Base-by-base conservation (phyloP, 129 eudicot genomes). In the Saussurea involucrata region DNA sequence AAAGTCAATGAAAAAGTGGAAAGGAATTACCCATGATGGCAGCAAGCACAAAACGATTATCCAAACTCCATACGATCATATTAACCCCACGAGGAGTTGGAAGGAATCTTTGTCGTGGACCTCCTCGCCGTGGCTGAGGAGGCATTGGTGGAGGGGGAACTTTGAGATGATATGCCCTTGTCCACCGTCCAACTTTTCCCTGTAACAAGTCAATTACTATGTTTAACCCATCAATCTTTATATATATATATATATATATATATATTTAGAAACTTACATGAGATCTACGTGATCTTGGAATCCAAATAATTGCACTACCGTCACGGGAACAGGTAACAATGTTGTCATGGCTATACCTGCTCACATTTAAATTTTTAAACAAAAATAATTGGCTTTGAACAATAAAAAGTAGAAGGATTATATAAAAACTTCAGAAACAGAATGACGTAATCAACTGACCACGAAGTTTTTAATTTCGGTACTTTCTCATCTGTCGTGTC, bases 131-230 rank as follows among this genome's bases (percentile, higher is more conserved):
- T 68, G 97, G 99, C 84, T 87, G 99, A 57, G 96, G 99, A 11
- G 97, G 96, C 91, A 88, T 90, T 34, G 99, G 99, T 22, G 99
- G 99, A 75, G 97, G 99, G 58, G 99, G 99, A 71, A 95, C 99
- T 92, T 95, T 95, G 27, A 95, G 96, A 82, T 92, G 99, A 79
- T 95, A 95, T 63, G 97, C 97, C 28, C 85, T 80, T 57, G 83
- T 76, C 99, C 97, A 95, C 68, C 97, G 88, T 78, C 97, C 97
- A 53, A 75, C 80, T 90, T 92, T 95, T 72, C 92, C 96, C 99
- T 90, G 78, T 21, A 81, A 73, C 27, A 20, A 84, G 28, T 25
- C 28, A 11, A 77, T 24, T 31, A 63, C 10, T 36, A 64, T 25
- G 28, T 37, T 20, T 33, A 12, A 74, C 24, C 63, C 8, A 7